Evolutionary conservation across 495 filamentous ascomycete species (phyloP), one percentile per base, ranked within the genome.

Genomic region (Penicillium arizonense): DNA sequence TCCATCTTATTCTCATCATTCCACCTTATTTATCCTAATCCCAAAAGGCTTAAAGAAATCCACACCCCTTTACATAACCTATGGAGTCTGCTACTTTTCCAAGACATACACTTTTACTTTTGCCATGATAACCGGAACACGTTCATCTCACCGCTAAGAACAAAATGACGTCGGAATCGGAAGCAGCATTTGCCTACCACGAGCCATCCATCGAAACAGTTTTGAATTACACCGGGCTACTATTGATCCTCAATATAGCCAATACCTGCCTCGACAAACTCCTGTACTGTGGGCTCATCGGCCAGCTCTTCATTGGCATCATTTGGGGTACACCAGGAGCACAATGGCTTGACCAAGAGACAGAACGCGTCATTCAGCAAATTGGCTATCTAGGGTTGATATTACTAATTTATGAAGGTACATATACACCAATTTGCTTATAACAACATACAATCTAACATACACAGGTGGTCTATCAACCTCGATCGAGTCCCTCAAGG

Each of bases 301-400:
- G 90, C 0, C 84, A 93, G 58, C 77, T 93, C 16, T 69, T 93
- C 14, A 65, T 91, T 23, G 89, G 89, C 24, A 75, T 89, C 3
- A 74, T 84, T 26, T 93, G 82, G 76, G 86, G 89, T 23, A 76
- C 76, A 0, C 87, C 87, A 0, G 77, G 84, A 0, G 64, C 69
- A 24, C 74, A 81, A 58, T 84, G 78, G 77, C 68, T 87, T 11
- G 56, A 63, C 26, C 48, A 40, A 1, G 61, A 65, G 4, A 63
- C 68, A n/a, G 76, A 91, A 64, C 59, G 78, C 3, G 73, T 75
- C 0, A 77, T 90, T 38, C 79, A 86, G 8, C 77, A 85, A 38
- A 62, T 93, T n/a, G 89, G 89, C 0, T 93, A 92, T 60, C 65
- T 93, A 0, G 89, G 90, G 0, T 58, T 94, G 34, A 80, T 92